These are phyloP conservation scores for Penicillium malachiteum DNA, from an alignment of 495 filamentous ascomycete genomes.

Conservation along the genomic window DNA sequence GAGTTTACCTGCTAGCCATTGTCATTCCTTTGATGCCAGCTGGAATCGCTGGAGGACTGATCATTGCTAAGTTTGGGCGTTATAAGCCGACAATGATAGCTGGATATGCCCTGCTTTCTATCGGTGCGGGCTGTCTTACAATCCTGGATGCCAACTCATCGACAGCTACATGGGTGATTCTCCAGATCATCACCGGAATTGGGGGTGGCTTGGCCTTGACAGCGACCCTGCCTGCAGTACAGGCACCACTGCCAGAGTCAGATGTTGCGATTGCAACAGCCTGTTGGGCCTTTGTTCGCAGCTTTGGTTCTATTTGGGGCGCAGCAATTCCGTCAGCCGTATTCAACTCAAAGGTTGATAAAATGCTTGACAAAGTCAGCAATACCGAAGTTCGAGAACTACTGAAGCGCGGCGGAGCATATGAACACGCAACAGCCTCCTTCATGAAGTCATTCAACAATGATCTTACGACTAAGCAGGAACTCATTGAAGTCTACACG, in stretches of 20 bases:
- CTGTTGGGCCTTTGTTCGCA: conserved; percentile 47
- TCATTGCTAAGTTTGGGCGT: conserved; percentile 39
- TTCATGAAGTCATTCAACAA: not conserved
- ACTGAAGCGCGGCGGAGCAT: conserved; percentile 8
- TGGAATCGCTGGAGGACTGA: conserved; percentile 28
- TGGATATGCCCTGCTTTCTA: conserved; percentile 35
- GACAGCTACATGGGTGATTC: conserved; percentile 23
- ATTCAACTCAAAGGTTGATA: conserved; percentile 38
- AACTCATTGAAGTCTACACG: not conserved
- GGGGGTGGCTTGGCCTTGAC: conserved; percentile 32
- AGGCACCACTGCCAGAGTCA: conserved; percentile 34
- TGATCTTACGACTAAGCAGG: not conserved
- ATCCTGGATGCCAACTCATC: conserved; percentile 23
- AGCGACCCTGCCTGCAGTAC: conserved; percentile 38
- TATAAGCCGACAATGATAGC: conserved; percentile 46
- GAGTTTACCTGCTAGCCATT: conserved; percentile 38
- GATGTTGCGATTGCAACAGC: conserved; percentile 44
- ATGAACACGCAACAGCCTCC: not conserved
- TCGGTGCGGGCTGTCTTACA: conserved; percentile 42
- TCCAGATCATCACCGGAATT: conserved; percentile 32
- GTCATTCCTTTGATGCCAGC: conserved; percentile 26
- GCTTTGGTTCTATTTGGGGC: conserved; percentile 52
- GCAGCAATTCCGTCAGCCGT: conserved; percentile 49
- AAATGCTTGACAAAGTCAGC: conserved; percentile 3
- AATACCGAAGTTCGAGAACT: conserved; percentile 3